Base-by-base conservation (phyloP, 208 protist genomes). In the Crithidia fasciculata region DNA sequence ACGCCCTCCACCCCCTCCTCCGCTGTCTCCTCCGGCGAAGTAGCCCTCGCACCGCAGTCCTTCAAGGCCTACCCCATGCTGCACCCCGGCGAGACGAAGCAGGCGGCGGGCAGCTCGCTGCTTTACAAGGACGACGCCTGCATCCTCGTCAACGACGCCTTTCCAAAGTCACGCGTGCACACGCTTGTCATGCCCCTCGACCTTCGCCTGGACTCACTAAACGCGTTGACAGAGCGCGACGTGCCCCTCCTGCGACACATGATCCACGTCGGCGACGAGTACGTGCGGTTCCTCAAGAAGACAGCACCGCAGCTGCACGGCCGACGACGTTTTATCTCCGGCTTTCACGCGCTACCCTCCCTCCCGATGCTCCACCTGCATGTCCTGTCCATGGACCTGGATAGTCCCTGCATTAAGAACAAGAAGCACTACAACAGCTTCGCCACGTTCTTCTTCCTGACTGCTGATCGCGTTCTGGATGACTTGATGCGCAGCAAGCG, bases 381-480 rank as follows among this genome's bases (percentile, higher is more conserved):
- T 55, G 76, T 97, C 53, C 68, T 95, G 47, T 87, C 87, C 9
- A 73, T 94, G 64, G 93, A 97, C 64, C 84, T 97, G 18, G 87
- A 91, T 56, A 91, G 87, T 49, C 81, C 86, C 2, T 91, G 78
- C 60, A 55, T 97, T 36, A 95, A 95, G 76, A 89, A 64, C 41
- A 92, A 91, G 72, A 91, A 92, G 76, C 93, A 97, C 79, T 97
- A 97, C 83, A 97, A 97, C 82, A 94, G 82, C 77, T 97, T 97
- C 54, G 86, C 90, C 43, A 97, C 93, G 7, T 85, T 82, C 43
- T 97, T 97, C 61, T 97, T 97, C 75, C 83, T 97, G 39, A 83
- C 90, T 8, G 72, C 70, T 9, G 77, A 83, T 4, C 67, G 81
- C n/a, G 79, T 95, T 18, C 8, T 95, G 37, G 81, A 70, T 10